A percentile compares a stretch with the other conserved stretches of the same genome.
These are phyloP conservation scores for Olyra latifolia DNA, from an alignment of 176 grass and related monocot genomes.

Conservation along the genomic window DNA sequence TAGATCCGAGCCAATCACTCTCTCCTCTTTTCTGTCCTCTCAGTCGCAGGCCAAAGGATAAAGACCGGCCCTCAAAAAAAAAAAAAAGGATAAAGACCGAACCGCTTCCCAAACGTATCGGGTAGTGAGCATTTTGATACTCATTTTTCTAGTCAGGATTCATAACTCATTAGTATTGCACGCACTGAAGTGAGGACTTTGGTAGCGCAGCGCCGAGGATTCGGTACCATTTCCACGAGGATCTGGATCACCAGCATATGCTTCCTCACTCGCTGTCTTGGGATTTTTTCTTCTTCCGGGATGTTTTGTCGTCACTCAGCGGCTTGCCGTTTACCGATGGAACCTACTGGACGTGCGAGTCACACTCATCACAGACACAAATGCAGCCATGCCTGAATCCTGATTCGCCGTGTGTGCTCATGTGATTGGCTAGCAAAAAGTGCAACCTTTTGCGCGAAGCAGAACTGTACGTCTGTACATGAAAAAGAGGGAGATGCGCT, in stretches of 20 bases:
- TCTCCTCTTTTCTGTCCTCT: no score
- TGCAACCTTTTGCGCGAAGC: neutral
- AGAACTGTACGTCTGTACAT: neutral
- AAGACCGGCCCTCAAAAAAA: no score
- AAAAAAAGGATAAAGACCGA: no score
- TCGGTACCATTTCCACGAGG: neutral
- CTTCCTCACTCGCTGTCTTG: neutral
- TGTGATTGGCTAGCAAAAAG: neutral
- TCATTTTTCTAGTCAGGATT: no score
- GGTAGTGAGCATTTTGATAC: no score
- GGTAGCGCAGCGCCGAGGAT: neutral
- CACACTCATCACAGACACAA: neutral
- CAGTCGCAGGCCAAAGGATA: no score
- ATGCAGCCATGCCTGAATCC: neutral
- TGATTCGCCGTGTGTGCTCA: neutral
- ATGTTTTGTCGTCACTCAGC: neutral
- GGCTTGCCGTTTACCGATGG: neutral
- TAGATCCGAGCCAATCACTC: no score
- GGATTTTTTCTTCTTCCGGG: neutral
- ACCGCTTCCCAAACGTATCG: no score
- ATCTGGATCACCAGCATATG: neutral
- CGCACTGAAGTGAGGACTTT: no score
- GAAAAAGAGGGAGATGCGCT: constrained; percentile 26
- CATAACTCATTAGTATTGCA: no score
- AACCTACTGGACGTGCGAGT: neutral